Evolutionary conservation across 176 grass and related monocot species (phyloP).

Genomic region (Phragmites australis): DNA sequence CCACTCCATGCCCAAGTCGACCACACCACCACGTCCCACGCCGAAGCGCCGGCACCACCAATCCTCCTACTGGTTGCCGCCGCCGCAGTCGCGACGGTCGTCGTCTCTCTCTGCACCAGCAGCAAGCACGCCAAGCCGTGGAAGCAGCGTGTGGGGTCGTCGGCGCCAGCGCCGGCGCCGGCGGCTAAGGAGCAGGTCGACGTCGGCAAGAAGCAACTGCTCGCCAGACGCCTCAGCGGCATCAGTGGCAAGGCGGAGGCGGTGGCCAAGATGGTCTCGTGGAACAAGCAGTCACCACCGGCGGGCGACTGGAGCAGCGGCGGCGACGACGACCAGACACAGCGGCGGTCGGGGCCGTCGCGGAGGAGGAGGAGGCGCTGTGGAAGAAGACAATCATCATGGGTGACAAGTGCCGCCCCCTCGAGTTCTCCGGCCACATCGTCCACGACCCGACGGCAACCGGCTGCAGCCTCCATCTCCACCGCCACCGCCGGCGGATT

Average conservation of each 20-base stretch:
- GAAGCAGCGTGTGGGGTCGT: not conserved
- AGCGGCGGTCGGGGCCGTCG: not conserved
- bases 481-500: not conserved
- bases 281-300: constrained; percentile 21
- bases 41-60: not conserved
- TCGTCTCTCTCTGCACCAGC: constrained; percentile 47
- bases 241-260: constrained; percentile 47
- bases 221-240: constrained; percentile 38
- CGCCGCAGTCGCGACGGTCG: constrained; percentile 21
- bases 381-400: constrained; percentile 66
- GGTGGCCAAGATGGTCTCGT: constrained; percentile 46
- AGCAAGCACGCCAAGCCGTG: constrained; percentile 32
- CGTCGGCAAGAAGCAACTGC: constrained; percentile 9
- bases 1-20: not conserved
- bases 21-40: not conserved
- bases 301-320: not conserved
- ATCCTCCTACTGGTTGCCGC: not conserved
- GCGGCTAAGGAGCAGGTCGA: not conserved
- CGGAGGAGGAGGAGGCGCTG: constrained; percentile 30
- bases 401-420: constrained; percentile 68
- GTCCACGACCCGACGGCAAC: constrained; percentile 45
- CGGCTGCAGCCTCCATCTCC: not conserved
- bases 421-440: constrained; percentile 53
- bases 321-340: not conserved
- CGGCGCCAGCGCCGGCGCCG: constrained; percentile 21